Base-by-base conservation (phyloP, 2,329 filamentous ascomycete species). In the Penicillium digitatum region DNA sequence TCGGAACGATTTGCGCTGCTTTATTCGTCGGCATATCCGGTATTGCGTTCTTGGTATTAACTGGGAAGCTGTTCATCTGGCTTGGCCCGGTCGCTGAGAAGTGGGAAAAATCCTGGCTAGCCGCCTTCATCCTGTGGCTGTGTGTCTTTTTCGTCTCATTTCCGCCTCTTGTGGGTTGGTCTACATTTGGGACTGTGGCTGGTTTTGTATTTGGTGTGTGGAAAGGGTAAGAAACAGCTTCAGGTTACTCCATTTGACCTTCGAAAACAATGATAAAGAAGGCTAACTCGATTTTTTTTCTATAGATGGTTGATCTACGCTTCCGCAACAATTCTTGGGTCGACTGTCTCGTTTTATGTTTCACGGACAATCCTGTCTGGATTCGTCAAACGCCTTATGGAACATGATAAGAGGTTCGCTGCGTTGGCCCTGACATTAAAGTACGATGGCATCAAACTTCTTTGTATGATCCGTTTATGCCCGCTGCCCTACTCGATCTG, bases 401-500 rank as follows among this genome's bases (percentile, higher is more conserved):
- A 89, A 54, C 81, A 82, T 62, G 93, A 99, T 75, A 87, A 85
- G 69, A 84, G 92, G 49, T 99, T 99, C 71, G 85, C 94, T 10
- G 94, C 94, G 5, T 81, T 99, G 26, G 84, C 89, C 22, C 82
- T 96, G 66, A 94, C 94, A 8, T 79, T 99, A 58, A 90, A 95
- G 61, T 87, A 89, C 67, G 94, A 99, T 67, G 94, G 94, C 0
- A 74, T 99, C 48, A 88, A 90, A 66, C 85, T 97, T 51, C 81
- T 99, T 43, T 87, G 90, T 59, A 95, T 94, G 82, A 94, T 99
- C 64, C 84, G 94, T 29, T 82, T 97, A 61, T 97, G 93, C 67
- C 94, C 94, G 2, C 72, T 99, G 57, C 94, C 94, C 14, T 99
- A 95, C 72, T 94, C 89, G 49, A 78, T 97, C 63, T 92, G 89